Evolutionary conservation across 257 asterid genomes (phyloP).

Genomic region (Anisodus tanguticus): DNA sequence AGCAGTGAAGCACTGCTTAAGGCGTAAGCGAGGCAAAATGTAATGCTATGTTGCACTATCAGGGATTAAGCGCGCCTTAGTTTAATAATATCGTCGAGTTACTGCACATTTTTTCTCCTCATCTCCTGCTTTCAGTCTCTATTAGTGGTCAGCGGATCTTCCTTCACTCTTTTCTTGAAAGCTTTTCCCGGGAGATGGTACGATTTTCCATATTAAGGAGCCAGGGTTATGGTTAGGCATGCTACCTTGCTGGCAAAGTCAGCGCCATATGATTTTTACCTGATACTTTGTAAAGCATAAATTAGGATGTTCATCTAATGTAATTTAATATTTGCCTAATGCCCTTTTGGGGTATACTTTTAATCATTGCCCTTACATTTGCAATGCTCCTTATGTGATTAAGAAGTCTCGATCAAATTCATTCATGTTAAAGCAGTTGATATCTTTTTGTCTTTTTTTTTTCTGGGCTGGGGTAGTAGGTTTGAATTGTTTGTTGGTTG

Average conservation of each 20-base stretch:
- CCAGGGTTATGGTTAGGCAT: slow-evolving; percentile 50
- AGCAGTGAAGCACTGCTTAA: too few species aligned
- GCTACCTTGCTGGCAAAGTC: background rate
- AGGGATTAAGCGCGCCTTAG: background rate
- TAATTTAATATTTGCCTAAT: background rate
- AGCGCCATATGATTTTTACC: background rate
- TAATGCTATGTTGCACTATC: background rate
- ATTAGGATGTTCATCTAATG: background rate
- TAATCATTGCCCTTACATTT: background rate
- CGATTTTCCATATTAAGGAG: slow-evolving; percentile 81
- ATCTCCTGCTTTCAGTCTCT: slow-evolving; percentile 9
- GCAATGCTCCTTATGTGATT: background rate
- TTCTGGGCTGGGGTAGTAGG: background rate
- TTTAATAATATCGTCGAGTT: background rate
- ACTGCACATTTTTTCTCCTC: background rate
- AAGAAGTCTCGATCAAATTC: background rate
- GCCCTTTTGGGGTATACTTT: background rate
- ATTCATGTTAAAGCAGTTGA: background rate
- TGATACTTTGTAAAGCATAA: background rate
- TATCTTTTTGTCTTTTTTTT: background rate
- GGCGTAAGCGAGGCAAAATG: too few species aligned
- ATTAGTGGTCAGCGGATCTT: slow-evolving; percentile 75
- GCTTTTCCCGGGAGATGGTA: slow-evolving; percentile 85
- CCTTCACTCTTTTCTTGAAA: slow-evolving; percentile 69
- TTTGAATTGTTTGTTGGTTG: background rate